phyloP scores from a whole-genome alignment of 805 yeast species.

The Saturnispora sanitii region DNA sequence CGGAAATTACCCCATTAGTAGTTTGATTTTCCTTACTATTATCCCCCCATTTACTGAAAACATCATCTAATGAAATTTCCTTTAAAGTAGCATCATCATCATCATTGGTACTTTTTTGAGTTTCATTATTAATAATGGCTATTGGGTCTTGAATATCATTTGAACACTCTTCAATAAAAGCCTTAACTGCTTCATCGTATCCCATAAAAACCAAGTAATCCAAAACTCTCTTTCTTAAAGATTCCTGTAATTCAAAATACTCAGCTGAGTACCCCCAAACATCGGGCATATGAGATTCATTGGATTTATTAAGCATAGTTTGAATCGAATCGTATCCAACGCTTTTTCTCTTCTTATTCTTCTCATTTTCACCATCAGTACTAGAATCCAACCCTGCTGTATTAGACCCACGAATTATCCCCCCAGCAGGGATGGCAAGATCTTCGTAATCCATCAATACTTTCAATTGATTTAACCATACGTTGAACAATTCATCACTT shows the following conservation, averaged over 20 bases:
- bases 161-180: constrained; percentile 3
- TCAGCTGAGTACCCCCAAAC: constrained; percentile 11
- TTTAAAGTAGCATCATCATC: constrained; percentile 30
- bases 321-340: too few relatives aligned
- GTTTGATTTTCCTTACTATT: not conserved
- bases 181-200: constrained; percentile 9
- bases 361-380: too few relatives aligned
- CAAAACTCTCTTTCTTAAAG: constrained; percentile 5
- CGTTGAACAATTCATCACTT: constrained; percentile 1
- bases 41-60: constrained; percentile 37
- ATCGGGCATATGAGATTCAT: constrained; percentile 10
- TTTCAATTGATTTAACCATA: constrained; percentile 1
- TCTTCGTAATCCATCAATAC: not conserved
- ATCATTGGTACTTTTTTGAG: not conserved
- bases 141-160: not conserved
- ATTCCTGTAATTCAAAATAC: constrained; percentile 9
- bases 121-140: too few relatives aligned
- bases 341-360: too few relatives aligned
- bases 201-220: constrained; percentile 11
- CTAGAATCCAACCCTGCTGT: too few relatives aligned
- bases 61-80: constrained; percentile 23
- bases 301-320: too few relatives aligned
- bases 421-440: too few relatives aligned
- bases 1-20: constrained; percentile 12
- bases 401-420: too few relatives aligned